phyloP scores from a whole-genome alignment of 2,329 filamentous ascomycete genomes.

The Claviceps cyperi region DNA sequence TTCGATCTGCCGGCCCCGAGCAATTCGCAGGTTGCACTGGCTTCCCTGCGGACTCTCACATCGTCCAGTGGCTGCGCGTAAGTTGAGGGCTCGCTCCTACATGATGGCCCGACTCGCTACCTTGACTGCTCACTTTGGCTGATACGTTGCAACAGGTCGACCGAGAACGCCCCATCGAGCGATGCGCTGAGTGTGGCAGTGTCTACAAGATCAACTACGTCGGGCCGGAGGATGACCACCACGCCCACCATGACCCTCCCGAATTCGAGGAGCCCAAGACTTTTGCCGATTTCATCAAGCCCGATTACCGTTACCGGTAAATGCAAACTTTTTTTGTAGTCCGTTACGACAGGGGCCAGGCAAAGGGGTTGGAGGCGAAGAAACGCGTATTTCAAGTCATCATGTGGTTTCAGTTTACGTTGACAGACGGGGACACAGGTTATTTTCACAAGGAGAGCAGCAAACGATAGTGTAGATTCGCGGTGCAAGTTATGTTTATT shows the following conservation, averaged over 20 bases:
- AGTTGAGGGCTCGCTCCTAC: constrained; percentile 19
- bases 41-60: constrained; percentile 80
- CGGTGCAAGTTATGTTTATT: constrained; percentile 18
- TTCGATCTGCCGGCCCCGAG: constrained; percentile 87
- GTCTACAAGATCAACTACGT: constrained; percentile 98
- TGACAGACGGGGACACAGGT: constrained; percentile 9
- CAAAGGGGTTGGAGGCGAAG: neutral
- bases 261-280: constrained; percentile 81
- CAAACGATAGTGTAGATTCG: constrained; percentile 26
- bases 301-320: constrained; percentile 70
- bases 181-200: constrained; percentile 92
- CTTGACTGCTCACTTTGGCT: neutral
- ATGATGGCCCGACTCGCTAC: no score
- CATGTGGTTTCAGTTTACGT: constrained; percentile 9
- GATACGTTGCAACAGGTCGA: constrained; percentile 46
- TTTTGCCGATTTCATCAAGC: constrained; percentile 90
- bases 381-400: constrained; percentile 11
- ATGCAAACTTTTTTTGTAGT: constrained; percentile 9
- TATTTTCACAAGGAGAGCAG: constrained; percentile 9
- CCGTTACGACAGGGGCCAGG: constrained; percentile 3
- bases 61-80: constrained; percentile 82
- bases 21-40: constrained; percentile 96
- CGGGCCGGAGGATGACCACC: constrained; percentile 62
- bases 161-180: constrained; percentile 79
- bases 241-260: constrained; percentile 44